Evolutionary conservation across 1,284 basidiomycete species (phyloP), one percentile per base, ranked within the genome.

Genomic region (Ganoderma lucidum): DNA sequence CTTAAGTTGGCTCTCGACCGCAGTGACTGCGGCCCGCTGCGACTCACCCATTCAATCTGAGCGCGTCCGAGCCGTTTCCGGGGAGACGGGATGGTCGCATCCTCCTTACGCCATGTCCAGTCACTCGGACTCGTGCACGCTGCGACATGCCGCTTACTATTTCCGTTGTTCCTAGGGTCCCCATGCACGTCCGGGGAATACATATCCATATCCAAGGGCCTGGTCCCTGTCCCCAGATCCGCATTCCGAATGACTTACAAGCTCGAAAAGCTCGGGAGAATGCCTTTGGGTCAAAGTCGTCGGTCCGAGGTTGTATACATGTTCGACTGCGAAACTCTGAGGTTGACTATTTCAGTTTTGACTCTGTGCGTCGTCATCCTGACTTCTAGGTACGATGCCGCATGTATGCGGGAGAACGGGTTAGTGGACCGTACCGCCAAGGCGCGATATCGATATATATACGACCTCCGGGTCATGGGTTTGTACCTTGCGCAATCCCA

Each of bases 281-380:
- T 48, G 51, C 67, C 62, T 62, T 48, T 3, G 45, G 45, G 6
- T 48, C 23, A 48, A 19, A n/a, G n/a, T 23, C 45, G 28, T 72
- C 71, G 71, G 69, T 6, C 69, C 69, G 71, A 67, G 39, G 58
- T 67, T 68, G 62, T 72, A 55, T 55, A 10, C 41, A 19, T 51
- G 45, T 51, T 51, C 23, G 28, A 28, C 28, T 4, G 32, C 19
- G 17, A 5, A 35, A 37, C 45, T 48, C 30, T 37, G 55, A 19
- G 55, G 9, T 17, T 58, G 55, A 48, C 58, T 65, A 42, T 44
- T 62, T 51, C 63, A 61, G 48, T 51, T 67, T 62, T 19, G 45
- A 42, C 56, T 66, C 48, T 62, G 42, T 61, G 61, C n/a, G 53
- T 23, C 58, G n/a, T 39, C 23, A 23, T 35, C 14, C n/a, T n/a